These are phyloP conservation scores for Phytophthora podocarpi DNA, from an alignment of 352 stramenopile species.

Conservation along the genomic window DNA sequence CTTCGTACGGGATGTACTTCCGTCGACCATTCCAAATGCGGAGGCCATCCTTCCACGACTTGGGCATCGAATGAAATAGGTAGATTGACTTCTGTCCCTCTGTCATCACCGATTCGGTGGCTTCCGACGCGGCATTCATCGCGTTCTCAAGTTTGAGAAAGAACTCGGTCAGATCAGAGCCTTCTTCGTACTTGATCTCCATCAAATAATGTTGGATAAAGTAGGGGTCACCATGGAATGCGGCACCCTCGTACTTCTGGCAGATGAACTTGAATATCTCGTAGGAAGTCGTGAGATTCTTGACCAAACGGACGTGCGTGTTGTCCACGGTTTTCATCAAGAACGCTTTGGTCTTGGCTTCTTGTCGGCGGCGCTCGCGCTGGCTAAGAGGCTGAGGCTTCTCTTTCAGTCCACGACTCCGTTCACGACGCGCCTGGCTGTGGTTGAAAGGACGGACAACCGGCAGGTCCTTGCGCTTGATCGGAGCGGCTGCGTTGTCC, in stretches of 20 bases:
- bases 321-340: slow-evolving; percentile 34
- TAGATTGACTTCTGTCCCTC: slow-evolving; percentile 1
- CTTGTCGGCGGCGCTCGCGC: background rate
- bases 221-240: slow-evolving; percentile 2
- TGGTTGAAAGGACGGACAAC: background rate
- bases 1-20: slow-evolving; percentile 2
- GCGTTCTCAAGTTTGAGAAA: background rate
- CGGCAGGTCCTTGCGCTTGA: background rate
- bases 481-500: background rate
- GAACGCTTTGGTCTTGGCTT: slow-evolving; percentile 23
- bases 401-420: background rate
- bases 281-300: slow-evolving; percentile 5
- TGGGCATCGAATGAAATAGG: background rate
- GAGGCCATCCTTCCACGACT: background rate
- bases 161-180: background rate
- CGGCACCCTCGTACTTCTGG: background rate
- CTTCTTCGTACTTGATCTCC: slow-evolving; percentile 2
- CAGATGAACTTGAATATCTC: slow-evolving; percentile 1
- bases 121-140: background rate
- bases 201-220: background rate
- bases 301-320: slow-evolving; percentile 16
- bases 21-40: background rate
- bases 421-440: background rate
- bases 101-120: slow-evolving; percentile 5
- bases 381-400: background rate